phyloP scores from a whole-genome alignment of 345 rosid species.

The Corchorus olitorius region DNA sequence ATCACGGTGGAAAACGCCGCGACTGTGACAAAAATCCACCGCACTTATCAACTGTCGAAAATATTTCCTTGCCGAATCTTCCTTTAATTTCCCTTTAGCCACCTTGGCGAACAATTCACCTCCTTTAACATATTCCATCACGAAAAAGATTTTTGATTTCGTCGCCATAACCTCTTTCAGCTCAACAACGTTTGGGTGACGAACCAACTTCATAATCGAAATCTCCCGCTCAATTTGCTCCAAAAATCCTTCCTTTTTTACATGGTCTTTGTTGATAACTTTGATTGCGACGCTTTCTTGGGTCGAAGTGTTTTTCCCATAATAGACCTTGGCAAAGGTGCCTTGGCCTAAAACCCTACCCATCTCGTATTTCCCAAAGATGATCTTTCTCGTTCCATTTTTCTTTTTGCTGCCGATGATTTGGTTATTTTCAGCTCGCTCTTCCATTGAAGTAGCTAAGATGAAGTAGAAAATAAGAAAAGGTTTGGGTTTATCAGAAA shows the following conservation, averaged over 20 bases:
- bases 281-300: conserved; percentile 33
- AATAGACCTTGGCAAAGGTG: conserved; percentile 27
- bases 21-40: conserved; percentile 36
- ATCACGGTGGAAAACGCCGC: conserved; percentile 39
- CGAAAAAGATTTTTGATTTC: conserved; percentile 25
- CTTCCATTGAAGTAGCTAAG: background rate
- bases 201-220: conserved; percentile 30
- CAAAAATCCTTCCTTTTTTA: conserved; percentile 27
- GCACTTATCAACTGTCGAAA: conserved; percentile 30
- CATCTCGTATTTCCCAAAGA: conserved; percentile 22
- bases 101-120: conserved; percentile 37
- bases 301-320: conserved; percentile 17
- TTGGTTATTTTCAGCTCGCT: background rate
- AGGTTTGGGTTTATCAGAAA: background rate
- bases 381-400: conserved; percentile 17
- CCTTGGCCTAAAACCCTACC: conserved; percentile 27
- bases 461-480: too few relatives aligned
- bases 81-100: conserved; percentile 30
- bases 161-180: conserved; percentile 39
- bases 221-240: conserved; percentile 36
- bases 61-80: conserved; percentile 32
- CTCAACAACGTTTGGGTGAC: conserved; percentile 34
- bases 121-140: conserved; percentile 35
- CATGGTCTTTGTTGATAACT: conserved; percentile 32
- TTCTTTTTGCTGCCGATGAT: background rate